Evolutionary conservation across 306 rosid genomes (phyloP).

Genomic region (Castanea sativa): DNA sequence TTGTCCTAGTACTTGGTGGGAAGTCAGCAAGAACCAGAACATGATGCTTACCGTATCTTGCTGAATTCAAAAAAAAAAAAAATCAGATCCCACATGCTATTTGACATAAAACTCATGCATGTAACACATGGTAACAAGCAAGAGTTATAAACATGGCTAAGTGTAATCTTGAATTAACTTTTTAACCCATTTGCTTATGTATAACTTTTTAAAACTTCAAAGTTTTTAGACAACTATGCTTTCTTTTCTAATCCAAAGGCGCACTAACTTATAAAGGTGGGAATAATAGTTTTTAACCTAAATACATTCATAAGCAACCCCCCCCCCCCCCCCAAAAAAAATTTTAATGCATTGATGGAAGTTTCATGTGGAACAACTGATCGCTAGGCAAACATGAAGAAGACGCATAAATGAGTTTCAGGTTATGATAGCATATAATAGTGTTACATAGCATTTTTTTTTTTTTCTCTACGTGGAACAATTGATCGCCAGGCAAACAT

Average conservation of each 20-base stretch:
- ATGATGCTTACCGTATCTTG: slow-evolving; percentile 68
- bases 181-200: too few species aligned
- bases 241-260: too few species aligned
- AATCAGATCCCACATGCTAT: slow-evolving; percentile 22
- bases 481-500: neutral
- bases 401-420: neutral
- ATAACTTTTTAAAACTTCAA: too few species aligned
- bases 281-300: neutral
- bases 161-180: too few species aligned
- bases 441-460: too few species aligned
- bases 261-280: neutral
- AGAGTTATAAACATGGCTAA: neutral
- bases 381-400: neutral
- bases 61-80: slow-evolving; percentile 45
- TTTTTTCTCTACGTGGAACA: too few species aligned
- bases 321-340: neutral
- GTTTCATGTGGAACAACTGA: neutral
- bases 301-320: neutral
- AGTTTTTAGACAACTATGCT: too few species aligned
- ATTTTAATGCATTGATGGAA: neutral
- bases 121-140: neutral
- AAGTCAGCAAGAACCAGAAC: slow-evolving; percentile 76
- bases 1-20: slow-evolving; percentile 66
- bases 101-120: slow-evolving; percentile 19
- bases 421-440: neutral